phyloP scores from a whole-genome alignment of 768 basidiomycete species.

The Xanthoconium purpureum region DNA sequence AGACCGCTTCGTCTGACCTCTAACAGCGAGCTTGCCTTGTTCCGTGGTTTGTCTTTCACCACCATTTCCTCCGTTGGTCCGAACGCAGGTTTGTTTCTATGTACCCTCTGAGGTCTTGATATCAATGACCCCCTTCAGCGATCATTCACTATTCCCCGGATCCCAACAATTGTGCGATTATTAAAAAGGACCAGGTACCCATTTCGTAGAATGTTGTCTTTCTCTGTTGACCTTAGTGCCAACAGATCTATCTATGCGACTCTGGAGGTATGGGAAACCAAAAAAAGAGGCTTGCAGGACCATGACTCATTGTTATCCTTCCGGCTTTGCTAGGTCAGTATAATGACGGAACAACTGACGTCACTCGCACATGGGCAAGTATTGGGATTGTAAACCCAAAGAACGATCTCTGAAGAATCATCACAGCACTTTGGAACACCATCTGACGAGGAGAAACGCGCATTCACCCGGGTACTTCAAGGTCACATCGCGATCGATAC shows the following conservation, averaged over 20 bases:
- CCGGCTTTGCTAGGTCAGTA: slow-evolving; percentile 58
- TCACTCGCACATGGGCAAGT: slow-evolving; percentile 81
- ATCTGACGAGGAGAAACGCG: slow-evolving; percentile 74
- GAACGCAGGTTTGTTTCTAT: slow-evolving; percentile 67
- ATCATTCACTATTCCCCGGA: slow-evolving; percentile 94
- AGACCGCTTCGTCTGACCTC: not conserved
- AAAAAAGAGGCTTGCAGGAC: not conserved
- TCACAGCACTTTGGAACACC: slow-evolving; percentile 85
- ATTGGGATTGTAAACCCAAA: not conserved
- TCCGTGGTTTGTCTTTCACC: slow-evolving; percentile 84
- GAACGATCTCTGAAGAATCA: not conserved
- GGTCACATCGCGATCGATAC: slow-evolving; percentile 89
- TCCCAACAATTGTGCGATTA: slow-evolving; percentile 64
- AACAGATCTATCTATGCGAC: slow-evolving; percentile 72
- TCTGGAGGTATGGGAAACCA: slow-evolving; percentile 60
- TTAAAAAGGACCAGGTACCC: slow-evolving; percentile 69
- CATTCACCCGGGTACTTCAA: slow-evolving; percentile 89
- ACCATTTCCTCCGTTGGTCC: slow-evolving; percentile 93
- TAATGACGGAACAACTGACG: slow-evolving; percentile 92
- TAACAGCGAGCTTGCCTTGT: slow-evolving; percentile 67
- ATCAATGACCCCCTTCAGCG: slow-evolving; percentile 40
- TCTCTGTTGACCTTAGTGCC: slow-evolving; percentile 37
- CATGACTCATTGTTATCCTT: not conserved
- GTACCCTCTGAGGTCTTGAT: not conserved
- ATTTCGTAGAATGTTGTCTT: not conserved